Base-by-base conservation (phyloP, 192 early-diverging fungal genomes). In the Rhizoclosmatium globosum region DNA sequence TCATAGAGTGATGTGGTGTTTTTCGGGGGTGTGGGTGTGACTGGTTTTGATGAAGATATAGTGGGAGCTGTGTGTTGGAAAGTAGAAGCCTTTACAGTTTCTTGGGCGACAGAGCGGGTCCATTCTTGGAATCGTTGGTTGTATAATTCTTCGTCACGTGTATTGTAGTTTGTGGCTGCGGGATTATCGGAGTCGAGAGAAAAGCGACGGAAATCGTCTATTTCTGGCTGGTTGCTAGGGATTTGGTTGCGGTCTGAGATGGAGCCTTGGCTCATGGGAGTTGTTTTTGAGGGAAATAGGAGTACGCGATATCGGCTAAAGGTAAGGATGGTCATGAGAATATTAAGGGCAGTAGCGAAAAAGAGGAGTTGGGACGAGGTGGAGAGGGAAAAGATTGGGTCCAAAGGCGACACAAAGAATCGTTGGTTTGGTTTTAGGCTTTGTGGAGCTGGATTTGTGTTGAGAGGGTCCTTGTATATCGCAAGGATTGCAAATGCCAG, bases 311-410 rank as follows among this genome's bases (percentile, higher is more conserved):
- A 71, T 48, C 69, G 46, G 50, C 47, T 23, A 48, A 71, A 71
- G 15, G 69, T 71, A 38, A 71, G n/a, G n/a, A 56, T 48, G 47
- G 47, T 71, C 53, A 71, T 71, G 69, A 71, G 46, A 17, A 44
- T 19, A 42, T 71, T 71, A 21, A 71, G 53, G 50, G n/a, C 6
- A 13, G 44, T 31, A 13, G 69, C 23, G 1, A 44, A 11, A n/a
- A 71, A 53, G 46, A 71, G 41, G 38, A 71, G 69, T 56, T 71
- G 48, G 7, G 69, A 23, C 4, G 48, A 56, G 13, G 53, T 38
- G 21, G 44, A 45, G 45, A 68, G 67, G 44, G 9, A n/a, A 43
- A 68, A 43, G 1, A 47, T 17, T 4, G 60, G 60, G 21, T 19
- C 60, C 21, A 21, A 21, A 7, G 9, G 9, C 4, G 23, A 21